Conservation (phyloP, 768 basidiomycete genomes). For the Lepiota subincarnata region DNA sequence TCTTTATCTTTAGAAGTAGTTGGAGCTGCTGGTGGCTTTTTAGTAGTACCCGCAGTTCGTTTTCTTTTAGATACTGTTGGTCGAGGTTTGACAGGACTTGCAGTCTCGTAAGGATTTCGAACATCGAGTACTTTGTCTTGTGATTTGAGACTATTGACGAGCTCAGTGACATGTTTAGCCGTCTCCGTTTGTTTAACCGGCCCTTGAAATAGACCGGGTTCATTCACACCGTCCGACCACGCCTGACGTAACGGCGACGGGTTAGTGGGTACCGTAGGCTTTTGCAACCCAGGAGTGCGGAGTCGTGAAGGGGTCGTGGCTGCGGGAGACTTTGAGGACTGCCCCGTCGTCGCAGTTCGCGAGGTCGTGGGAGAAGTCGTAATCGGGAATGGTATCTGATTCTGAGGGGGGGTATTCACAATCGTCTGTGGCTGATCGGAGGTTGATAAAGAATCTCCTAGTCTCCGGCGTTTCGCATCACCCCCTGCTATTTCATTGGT, state of each 20-base stretch:
- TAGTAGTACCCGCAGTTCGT: conserved; percentile 38
- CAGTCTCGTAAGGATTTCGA: conserved; percentile 74
- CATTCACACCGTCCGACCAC: conserved; percentile 47
- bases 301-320: conserved; percentile 31
- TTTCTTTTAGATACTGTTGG: conserved; percentile 42
- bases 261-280: conserved; percentile 57
- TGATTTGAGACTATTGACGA: conserved; percentile 69
- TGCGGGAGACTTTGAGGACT: conserved; percentile 16
- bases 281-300: conserved; percentile 37
- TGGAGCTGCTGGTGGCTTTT: conserved; percentile 23
- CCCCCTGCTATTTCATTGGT: conserved; percentile 17
- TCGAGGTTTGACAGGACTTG: conserved; percentile 54
- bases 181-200: conserved; percentile 53
- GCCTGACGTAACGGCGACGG: conserved; percentile 77
- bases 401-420: conserved; percentile 14
- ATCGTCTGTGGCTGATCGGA: conserved; percentile 25
- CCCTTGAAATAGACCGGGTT: conserved; percentile 6
- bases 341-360: conserved; percentile 19
- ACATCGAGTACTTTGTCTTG: conserved; percentile 40
- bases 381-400: conserved; percentile 31
- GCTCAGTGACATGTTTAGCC: conserved; percentile 62
- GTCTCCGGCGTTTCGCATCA: conserved; percentile 60
- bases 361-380: conserved; percentile 25
- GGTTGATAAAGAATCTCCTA: conserved; percentile 34
- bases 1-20: conserved; percentile 24